phyloP scores from a whole-genome alignment of 1,139 yeast species.

The Ogataea hybrid region DNA sequence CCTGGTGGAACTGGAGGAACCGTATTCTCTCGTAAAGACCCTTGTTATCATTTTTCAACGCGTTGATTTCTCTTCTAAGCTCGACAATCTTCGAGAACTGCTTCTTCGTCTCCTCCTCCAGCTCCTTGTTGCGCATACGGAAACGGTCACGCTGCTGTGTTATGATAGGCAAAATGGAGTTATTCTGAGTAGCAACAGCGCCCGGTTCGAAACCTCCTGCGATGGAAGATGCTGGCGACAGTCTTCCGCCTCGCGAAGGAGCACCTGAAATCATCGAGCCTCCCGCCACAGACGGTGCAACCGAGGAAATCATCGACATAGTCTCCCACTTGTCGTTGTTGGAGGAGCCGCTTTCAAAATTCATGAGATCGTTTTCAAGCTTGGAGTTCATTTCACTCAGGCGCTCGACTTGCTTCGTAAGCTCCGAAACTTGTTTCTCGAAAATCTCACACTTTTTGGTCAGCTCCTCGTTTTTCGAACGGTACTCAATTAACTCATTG shows the following conservation, averaged over 20 bases:
- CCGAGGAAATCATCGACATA: conserved; percentile 66
- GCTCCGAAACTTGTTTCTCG: conserved; percentile 37
- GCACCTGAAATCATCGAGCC: conserved; percentile 14
- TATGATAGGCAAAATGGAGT: conserved; percentile 76
- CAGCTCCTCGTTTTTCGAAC: conserved; percentile 51
- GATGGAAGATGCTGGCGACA: conserved; percentile 50
- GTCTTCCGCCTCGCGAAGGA: conserved; percentile 28
- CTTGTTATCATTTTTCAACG: conserved; percentile 69
- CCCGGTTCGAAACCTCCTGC: conserved; percentile 41
- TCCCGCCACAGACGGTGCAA: conserved; percentile 36
- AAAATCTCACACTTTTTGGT: conserved; percentile 39
- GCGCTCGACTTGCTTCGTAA: conserved; percentile 36
- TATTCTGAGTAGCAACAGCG: conserved; percentile 32
- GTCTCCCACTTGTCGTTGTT: conserved; percentile 51
- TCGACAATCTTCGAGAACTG: conserved; percentile 54
- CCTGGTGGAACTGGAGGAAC: conserved; percentile 58
- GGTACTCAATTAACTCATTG: conserved; percentile 54
- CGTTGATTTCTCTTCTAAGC: conserved; percentile 60
- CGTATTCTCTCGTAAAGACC: conserved; percentile 81
- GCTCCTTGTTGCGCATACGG: conserved; percentile 72
- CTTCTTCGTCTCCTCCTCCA: conserved; percentile 77
- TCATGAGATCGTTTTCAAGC: conserved; percentile 68
- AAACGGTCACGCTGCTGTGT: conserved; percentile 95
- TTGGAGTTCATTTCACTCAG: conserved; percentile 49
- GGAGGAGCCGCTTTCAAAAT: conserved; percentile 43